phyloP scores from a whole-genome alignment of 1,139 yeast genomes.

The Suhomyces yuchorum region DNA sequence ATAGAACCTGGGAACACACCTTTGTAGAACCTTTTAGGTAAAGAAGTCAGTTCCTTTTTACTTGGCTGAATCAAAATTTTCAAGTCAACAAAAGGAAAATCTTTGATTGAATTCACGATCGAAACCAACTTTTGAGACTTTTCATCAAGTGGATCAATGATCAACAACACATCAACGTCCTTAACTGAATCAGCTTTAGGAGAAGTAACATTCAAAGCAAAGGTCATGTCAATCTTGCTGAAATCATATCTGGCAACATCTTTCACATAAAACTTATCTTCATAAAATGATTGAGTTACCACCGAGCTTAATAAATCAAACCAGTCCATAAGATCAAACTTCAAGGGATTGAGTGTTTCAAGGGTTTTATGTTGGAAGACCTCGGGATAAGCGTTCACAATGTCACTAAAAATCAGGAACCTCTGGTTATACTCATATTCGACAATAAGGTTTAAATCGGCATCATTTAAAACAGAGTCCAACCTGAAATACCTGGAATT shows the following conservation, averaged over 20 bases:
- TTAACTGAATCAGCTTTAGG: constrained; percentile 18
- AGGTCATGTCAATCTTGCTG: constrained; percentile 33
- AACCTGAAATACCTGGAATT: constrained; percentile 47
- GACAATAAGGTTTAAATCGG: constrained; percentile 32
- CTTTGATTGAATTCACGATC: constrained; percentile 47
- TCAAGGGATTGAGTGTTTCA: constrained; percentile 23
- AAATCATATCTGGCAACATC: constrained; percentile 48
- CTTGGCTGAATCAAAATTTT: constrained; percentile 64
- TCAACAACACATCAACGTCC: constrained; percentile 54
- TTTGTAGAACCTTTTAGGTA: constrained; percentile 62
- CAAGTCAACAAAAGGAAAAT: constrained; percentile 49
- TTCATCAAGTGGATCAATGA: constrained; percentile 75
- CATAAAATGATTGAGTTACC: constrained; percentile 50
- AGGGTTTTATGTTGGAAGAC: constrained; percentile 25
- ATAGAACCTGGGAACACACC: constrained; percentile 40
- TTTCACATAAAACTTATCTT: constrained; percentile 34
- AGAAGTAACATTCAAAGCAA: constrained; percentile 24
- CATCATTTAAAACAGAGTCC: constrained; percentile 20
- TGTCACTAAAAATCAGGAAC: constrained; percentile 29
- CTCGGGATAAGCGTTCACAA: constrained; percentile 35
- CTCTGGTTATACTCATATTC: constrained; percentile 43
- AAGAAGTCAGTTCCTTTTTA: constrained; percentile 13
- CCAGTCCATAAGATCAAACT: constrained; percentile 38
- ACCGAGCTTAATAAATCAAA: constrained; percentile 48
- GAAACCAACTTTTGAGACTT: constrained; percentile 63